A percentile compares a stretch with the other conserved stretches of the same genome.
phyloP scores from a whole-genome alignment of 164 flowering plant genomes.

The Dillenia turbinata region DNA sequence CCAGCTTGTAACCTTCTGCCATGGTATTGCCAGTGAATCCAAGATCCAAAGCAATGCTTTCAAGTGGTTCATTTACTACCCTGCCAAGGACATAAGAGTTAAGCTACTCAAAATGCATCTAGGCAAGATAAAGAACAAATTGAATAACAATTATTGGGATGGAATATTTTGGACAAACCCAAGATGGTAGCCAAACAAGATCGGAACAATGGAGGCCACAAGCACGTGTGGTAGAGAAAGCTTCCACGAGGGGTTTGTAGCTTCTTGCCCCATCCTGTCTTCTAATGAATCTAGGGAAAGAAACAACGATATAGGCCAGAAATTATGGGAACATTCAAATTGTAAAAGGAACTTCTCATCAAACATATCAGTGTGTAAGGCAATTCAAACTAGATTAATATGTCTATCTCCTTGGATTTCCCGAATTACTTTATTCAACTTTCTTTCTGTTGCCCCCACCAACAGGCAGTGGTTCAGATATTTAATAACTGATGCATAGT shows the following conservation, averaged over 20 bases:
- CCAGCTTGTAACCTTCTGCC: conserved; percentile 62
- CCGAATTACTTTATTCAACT: not conserved
- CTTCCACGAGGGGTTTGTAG: conserved; percentile 65
- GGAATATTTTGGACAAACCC: conserved; percentile 46
- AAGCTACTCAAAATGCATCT: too few species aligned
- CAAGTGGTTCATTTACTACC: conserved; percentile 93
- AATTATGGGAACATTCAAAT: not conserved
- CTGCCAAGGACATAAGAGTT: conserved; percentile 31
- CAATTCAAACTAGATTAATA: not conserved
- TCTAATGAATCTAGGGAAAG: conserved; percentile 39
- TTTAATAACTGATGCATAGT: not conserved
- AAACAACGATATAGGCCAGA: conserved; percentile 11
- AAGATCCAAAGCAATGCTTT: conserved; percentile 77
- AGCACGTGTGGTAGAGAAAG: conserved; percentile 66
- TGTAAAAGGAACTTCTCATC: not conserved
- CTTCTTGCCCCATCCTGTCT: conserved; percentile 31
- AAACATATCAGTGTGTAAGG: not conserved
- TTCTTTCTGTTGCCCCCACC: not conserved
- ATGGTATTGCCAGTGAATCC: conserved; percentile 82
- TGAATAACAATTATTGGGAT: not conserved
- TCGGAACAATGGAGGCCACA: conserved; percentile 65
- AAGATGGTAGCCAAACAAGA: conserved; percentile 87
- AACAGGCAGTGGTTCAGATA: not conserved
- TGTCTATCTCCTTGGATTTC: not conserved
- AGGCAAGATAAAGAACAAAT: too few species aligned